Conservation (phyloP, 176 grass and related monocot species). For the Carex parvula region DNA sequence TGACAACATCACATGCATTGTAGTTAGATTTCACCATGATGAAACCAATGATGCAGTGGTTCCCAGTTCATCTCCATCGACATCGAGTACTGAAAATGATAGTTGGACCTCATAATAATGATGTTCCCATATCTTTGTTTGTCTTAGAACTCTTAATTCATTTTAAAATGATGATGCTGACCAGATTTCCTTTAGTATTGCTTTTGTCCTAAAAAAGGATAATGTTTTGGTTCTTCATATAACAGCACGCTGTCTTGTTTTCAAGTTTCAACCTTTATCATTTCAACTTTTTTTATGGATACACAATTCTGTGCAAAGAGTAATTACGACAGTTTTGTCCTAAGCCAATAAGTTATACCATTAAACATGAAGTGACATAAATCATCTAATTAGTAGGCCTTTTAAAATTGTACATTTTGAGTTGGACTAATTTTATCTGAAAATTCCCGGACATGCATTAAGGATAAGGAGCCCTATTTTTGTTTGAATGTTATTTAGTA, state of each 20-base stretch:
- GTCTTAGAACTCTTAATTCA: not conserved
- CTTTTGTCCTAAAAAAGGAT: not conserved
- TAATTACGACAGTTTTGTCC: not conserved
- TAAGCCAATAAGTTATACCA: not conserved
- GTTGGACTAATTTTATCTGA: not conserved
- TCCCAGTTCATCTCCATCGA: constrained; percentile 4
- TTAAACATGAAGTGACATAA: not conserved
- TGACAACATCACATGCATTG: constrained; percentile 78
- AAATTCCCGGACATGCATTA: no score
- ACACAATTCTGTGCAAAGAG: not conserved
- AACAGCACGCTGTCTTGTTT: not conserved
- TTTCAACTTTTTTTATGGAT: not conserved
- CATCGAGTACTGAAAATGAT: not conserved
- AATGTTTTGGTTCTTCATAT: not conserved
- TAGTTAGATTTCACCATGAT: constrained; percentile 51
- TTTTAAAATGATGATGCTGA: not conserved
- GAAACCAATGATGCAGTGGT: constrained; percentile 25
- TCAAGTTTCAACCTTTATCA: not conserved
- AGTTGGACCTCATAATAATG: not conserved
- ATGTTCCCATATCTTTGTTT: not conserved
- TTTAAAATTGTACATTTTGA: not conserved
- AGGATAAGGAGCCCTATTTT: no score
- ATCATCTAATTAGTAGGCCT: not conserved
- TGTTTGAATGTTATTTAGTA: no score
- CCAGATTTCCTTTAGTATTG: not conserved